Evolutionary conservation across 1,139 yeast species (phyloP).

Genomic region (Candida sojae): DNA sequence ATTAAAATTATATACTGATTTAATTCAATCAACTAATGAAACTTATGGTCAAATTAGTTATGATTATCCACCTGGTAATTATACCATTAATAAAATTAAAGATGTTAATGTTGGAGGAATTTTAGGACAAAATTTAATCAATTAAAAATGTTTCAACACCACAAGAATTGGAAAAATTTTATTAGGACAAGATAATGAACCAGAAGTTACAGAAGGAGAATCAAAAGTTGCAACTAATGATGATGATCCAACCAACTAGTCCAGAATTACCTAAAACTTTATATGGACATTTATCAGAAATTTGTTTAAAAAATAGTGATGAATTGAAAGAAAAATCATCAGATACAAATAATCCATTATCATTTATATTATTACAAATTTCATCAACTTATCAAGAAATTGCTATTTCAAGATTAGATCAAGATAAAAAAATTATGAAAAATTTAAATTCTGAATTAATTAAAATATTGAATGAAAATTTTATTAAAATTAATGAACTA

Average conservation of each 20-base stretch:
- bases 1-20: conserved; percentile 59
- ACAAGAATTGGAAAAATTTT: conserved; percentile 61
- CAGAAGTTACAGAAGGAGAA: background rate
- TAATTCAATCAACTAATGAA: conserved; percentile 55
- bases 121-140: conserved; percentile 54
- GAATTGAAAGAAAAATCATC: conserved; percentile 35
- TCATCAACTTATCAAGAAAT: conserved; percentile 61
- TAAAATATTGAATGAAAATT: conserved; percentile 53
- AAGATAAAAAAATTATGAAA: conserved; percentile 59
- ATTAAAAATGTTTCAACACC: conserved; percentile 60
- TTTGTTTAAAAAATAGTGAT: conserved; percentile 37
- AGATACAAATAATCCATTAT: conserved; percentile 43
- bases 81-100: conserved; percentile 44
- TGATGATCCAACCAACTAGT: conserved; percentile 33
- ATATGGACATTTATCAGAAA: conserved; percentile 43
- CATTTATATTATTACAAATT: conserved; percentile 57
- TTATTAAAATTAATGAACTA: conserved; percentile 59
- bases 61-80: conserved; percentile 73
- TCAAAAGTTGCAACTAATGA: conserved; percentile 1
- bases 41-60: conserved; percentile 68
- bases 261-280: conserved; percentile 44
- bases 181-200: conserved; percentile 25
- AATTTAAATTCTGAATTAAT: conserved; percentile 59
- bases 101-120: conserved; percentile 65
- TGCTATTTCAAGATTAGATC: conserved; percentile 62